Percentiles rank a stretch among this genome's conserved stretches.
phyloP scores from a whole-genome alignment of 2,329 filamentous ascomycete species.

The Penicillium sp. region DNA sequence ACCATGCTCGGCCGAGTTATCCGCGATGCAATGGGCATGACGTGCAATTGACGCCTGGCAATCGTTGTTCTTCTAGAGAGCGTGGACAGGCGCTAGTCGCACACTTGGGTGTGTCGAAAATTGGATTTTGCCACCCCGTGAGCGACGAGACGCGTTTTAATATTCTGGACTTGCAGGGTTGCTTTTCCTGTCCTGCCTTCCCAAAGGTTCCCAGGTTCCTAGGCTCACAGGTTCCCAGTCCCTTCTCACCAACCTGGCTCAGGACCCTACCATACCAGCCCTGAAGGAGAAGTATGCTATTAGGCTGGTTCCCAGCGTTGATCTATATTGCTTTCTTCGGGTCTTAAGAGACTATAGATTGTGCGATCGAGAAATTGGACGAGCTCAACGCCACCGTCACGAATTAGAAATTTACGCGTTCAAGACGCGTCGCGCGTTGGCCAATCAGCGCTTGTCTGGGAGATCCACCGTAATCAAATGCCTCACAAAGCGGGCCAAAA shows the following conservation, averaged over 20 bases:
- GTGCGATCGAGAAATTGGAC: neutral
- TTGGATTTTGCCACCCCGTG: neutral
- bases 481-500: neutral
- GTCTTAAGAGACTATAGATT: neutral
- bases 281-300: constrained; percentile 4
- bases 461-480: neutral
- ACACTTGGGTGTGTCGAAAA: neutral
- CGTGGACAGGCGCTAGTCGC: neutral
- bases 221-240: constrained; percentile 1
- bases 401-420: neutral
- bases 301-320: neutral
- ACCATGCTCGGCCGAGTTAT: neutral
- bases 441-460: constrained; percentile 10
- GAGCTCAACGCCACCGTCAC: neutral
- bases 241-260: constrained; percentile 11
- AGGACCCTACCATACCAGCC: constrained; percentile 10
- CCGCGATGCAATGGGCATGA: constrained; percentile 8
- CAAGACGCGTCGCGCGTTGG: constrained; percentile 8
- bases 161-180: constrained; percentile 6
- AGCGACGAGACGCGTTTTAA: constrained; percentile 15
- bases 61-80: neutral
- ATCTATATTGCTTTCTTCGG: neutral
- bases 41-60: constrained; percentile 5
- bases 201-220: neutral
- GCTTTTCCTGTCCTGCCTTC: constrained; percentile 1